A percentile compares a stretch with the other conserved stretches of the same genome.
phyloP scores from a whole-genome alignment of 2,329 filamentous ascomycete species.

The Calonectria naviculata region DNA sequence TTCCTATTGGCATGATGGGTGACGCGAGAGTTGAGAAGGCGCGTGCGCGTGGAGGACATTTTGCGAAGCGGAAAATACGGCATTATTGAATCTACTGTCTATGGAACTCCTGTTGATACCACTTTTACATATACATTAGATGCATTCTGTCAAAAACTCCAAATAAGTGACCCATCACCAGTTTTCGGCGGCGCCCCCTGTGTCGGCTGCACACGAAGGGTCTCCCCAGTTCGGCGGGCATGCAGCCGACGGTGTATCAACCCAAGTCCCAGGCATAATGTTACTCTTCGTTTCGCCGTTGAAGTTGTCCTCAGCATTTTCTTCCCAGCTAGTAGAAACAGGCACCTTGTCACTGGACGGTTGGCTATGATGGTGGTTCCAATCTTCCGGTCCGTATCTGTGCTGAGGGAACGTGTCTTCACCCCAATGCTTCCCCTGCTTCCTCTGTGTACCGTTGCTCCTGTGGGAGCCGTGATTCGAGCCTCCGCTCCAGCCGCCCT shows the following conservation, averaged over 20 bases:
- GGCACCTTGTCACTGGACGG: conserved; percentile 13
- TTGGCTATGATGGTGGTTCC: conserved; percentile 9
- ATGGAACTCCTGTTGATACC: conserved; percentile 32
- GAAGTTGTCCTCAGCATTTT: conserved; percentile 21
- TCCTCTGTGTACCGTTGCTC: conserved; percentile 31
- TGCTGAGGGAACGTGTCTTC: conserved; percentile 25
- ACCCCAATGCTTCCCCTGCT: conserved; percentile 34
- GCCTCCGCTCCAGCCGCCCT: not conserved
- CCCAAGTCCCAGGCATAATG: conserved; percentile 49
- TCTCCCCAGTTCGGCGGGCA: conserved; percentile 45
- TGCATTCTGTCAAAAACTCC: conserved; percentile 15
- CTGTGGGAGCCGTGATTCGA: conserved; percentile 26
- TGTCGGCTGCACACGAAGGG: conserved; percentile 44
- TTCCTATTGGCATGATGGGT: not conserved
- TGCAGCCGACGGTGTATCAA: conserved; percentile 18
- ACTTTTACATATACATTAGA: conserved; percentile 27
- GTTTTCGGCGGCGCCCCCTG: conserved; percentile 33
- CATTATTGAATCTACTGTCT: conserved; percentile 23
- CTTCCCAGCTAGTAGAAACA: not conserved
- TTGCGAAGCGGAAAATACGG: conserved; percentile 12
- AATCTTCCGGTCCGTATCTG: not conserved
- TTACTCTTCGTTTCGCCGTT: conserved; percentile 30
- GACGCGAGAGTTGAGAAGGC: conserved; percentile 7
- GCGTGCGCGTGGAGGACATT: conserved; percentile 20
- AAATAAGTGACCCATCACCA: conserved; percentile 26